Percentiles rank a stretch among this genome's conserved stretches.
phyloP scores from a whole-genome alignment of 257 asterid genomes.

The Cynanchum wilfordii region DNA sequence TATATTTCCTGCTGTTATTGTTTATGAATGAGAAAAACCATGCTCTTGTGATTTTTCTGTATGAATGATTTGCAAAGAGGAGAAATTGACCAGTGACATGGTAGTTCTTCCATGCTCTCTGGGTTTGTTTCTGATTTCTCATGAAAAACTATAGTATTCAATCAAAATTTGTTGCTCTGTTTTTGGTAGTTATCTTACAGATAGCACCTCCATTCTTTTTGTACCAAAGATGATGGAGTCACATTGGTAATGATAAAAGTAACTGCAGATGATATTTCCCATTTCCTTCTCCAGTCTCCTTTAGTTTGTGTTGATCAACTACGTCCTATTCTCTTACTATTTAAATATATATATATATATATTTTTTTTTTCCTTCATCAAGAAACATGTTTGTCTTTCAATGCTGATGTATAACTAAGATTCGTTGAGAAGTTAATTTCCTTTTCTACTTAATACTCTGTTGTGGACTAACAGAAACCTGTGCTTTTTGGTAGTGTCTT shows the following conservation, averaged over 20 bases:
- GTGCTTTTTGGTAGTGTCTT: not conserved
- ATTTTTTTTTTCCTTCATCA: not conserved
- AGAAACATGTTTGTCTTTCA: not conserved
- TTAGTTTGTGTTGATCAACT: not conserved
- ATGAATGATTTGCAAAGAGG: not conserved
- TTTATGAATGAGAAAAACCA: not conserved
- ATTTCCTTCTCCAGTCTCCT: not conserved
- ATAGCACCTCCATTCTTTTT: not conserved
- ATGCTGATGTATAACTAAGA: not conserved
- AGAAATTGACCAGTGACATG: not conserved
- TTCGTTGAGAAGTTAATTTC: not conserved
- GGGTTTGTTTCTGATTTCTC: not conserved
- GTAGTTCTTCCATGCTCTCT: not conserved
- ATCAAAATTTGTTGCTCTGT: not conserved
- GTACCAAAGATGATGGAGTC: not conserved
- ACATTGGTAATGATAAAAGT: not conserved
- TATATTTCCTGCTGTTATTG: not conserved
- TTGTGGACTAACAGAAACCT: not conserved
- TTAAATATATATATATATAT: not conserved
- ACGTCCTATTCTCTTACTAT: not conserved
- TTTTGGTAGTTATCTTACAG: not conserved
- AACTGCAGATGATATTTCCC: not conserved
- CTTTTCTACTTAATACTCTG: not conserved
- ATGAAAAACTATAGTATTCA: no score
- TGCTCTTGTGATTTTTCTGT: not conserved